Evolutionary conservation across 140 eudicot species (phyloP).

Genomic region (Oenanthe javanica): DNA sequence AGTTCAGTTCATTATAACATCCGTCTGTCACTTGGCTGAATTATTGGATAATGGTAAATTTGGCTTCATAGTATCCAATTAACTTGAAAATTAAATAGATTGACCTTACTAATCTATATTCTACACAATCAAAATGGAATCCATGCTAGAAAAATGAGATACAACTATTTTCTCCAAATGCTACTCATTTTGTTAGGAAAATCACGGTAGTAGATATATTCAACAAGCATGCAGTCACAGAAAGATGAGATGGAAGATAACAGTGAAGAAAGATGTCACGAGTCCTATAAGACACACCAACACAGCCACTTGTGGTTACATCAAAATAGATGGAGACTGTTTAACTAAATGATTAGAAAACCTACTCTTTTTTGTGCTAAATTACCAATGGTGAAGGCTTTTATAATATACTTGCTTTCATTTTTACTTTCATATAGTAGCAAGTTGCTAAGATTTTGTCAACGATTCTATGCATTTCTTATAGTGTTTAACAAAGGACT

Average conservation of each 20-base stretch:
- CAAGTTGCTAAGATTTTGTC: not conserved
- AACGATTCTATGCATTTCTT: not conserved
- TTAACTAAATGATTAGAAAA: not conserved
- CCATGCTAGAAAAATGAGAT: not conserved
- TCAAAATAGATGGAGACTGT: not conserved
- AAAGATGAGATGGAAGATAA: not conserved
- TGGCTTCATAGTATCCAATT: not conserved
- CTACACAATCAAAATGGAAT: not conserved
- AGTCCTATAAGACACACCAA: not conserved
- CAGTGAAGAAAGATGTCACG: not conserved
- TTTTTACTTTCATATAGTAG: not conserved
- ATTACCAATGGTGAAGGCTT: not conserved
- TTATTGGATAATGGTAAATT: not conserved
- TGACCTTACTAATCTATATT: not conserved
- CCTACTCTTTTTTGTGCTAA: not conserved
- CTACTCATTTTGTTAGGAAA: not conserved
- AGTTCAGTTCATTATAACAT: not conserved
- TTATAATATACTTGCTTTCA: not conserved
- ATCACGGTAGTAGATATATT: not conserved
- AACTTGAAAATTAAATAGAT: not conserved
- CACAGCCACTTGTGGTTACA: not conserved
- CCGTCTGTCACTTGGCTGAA: not conserved
- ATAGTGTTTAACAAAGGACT: not conserved
- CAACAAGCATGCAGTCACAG: not conserved
- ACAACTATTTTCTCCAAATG: not conserved